These are phyloP conservation scores for Ailanthus altissimus DNA, from an alignment of 345 rosid genomes.

Conservation along the genomic window DNA sequence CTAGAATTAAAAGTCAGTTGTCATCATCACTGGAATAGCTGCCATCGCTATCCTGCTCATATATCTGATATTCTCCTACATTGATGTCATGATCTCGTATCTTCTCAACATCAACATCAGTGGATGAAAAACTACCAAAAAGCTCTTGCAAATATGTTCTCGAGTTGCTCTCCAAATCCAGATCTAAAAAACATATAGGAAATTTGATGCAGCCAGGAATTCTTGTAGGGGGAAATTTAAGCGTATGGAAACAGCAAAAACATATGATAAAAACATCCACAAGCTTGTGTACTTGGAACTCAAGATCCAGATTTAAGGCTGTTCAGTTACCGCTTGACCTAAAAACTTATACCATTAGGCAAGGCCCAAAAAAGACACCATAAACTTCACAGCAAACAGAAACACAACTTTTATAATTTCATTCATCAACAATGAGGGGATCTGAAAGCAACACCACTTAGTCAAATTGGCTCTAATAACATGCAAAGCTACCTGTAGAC, in stretches of 20 bases:
- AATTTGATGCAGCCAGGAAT: slow-evolving; percentile 25
- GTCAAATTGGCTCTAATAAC: too few species aligned
- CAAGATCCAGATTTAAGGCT: background rate
- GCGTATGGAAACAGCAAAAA: background rate
- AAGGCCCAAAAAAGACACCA: too few species aligned
- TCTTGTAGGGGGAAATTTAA: background rate
- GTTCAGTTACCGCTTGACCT: too few species aligned
- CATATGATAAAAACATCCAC: background rate
- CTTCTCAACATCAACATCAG: slow-evolving; percentile 39
- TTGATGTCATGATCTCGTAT: slow-evolving; percentile 49
- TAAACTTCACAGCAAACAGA: too few species aligned
- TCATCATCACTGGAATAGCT: slow-evolving; percentile 41
- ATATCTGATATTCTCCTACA: slow-evolving; percentile 81
- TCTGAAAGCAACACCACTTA: too few species aligned
- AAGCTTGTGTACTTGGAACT: background rate
- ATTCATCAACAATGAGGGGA: too few species aligned
- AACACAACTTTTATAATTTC: too few species aligned
- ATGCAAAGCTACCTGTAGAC: too few species aligned
- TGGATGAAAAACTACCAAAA: slow-evolving; percentile 73
- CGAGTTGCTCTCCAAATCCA: slow-evolving; percentile 70
- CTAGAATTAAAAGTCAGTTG: slow-evolving; percentile 13
- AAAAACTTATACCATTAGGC: too few species aligned
- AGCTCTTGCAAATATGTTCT: slow-evolving; percentile 82
- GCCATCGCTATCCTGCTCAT: slow-evolving; percentile 74
- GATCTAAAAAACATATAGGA: slow-evolving; percentile 54